Evolutionary conservation across 2,329 filamentous ascomycete genomes (phyloP).

Genomic region (Pezicula carpinea): DNA sequence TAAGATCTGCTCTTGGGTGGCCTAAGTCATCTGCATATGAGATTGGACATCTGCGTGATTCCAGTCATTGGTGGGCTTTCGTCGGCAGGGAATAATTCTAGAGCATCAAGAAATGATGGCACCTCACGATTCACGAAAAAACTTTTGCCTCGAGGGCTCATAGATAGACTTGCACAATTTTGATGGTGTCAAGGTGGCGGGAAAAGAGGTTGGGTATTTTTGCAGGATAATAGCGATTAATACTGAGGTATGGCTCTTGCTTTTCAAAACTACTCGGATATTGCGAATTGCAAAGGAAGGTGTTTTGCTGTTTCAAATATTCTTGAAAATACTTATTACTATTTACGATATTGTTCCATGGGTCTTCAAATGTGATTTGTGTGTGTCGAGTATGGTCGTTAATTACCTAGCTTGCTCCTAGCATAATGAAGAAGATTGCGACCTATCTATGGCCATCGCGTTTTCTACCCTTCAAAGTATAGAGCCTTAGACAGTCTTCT

Average conservation of each 20-base stretch:
- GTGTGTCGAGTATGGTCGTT: not conserved
- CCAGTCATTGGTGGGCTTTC: not conserved
- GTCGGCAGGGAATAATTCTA: not conserved
- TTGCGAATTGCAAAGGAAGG: not conserved
- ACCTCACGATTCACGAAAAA: not conserved
- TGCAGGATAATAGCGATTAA: slow-evolving; percentile 1
- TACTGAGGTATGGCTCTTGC: not conserved
- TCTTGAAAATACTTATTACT: not conserved
- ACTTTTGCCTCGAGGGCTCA: not conserved
- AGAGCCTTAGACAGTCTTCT: too few relatives aligned
- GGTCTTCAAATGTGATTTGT: too few relatives aligned
- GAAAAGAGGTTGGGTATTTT: slow-evolving; percentile 7
- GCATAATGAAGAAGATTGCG: too few relatives aligned
- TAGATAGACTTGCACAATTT: slow-evolving; percentile 8
- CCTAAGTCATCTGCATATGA: not conserved
- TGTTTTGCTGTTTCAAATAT: not conserved
- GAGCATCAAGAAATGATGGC: slow-evolving; percentile 1
- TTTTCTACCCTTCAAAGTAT: too few relatives aligned
- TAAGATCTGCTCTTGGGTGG: slow-evolving; percentile 7
- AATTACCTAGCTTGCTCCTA: too few relatives aligned
- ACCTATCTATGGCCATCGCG: too few relatives aligned
- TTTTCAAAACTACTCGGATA: not conserved
- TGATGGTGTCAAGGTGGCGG: slow-evolving; percentile 10
- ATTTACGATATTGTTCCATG: not conserved
- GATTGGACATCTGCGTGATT: not conserved